Evolutionary conservation across 768 basidiomycete genomes (phyloP).

Genomic region (Cyclocybe cylindracea): DNA sequence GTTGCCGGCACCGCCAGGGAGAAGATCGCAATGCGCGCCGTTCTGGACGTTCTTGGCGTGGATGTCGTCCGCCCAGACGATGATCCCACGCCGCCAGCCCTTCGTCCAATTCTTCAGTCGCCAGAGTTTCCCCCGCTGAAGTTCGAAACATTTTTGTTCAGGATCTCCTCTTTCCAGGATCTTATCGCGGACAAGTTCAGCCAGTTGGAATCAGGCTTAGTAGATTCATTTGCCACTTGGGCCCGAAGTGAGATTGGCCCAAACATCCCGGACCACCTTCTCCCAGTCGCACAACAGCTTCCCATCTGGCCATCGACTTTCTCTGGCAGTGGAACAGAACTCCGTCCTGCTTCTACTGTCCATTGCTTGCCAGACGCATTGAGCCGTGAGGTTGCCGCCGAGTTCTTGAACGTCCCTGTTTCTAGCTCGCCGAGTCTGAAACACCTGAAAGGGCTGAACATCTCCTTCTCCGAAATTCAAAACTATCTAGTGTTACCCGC

Average conservation of each 20-base stretch:
- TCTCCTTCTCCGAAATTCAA: conserved; percentile 8
- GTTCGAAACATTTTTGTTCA: conserved; percentile 17
- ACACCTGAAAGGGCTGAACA: conserved; percentile 1
- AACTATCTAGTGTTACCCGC: conserved; percentile 9
- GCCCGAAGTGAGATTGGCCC: conserved; percentile 17
- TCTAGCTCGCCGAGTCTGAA: conserved; percentile 11
- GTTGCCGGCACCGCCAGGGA: conserved; percentile 7
- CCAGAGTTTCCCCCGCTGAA: conserved; percentile 10
- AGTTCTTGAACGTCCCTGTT: conserved; percentile 16
- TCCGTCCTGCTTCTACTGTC: conserved; percentile 16
- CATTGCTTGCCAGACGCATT: conserved; percentile 14
- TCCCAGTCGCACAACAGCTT: conserved; percentile 24
- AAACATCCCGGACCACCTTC: conserved; percentile 9
- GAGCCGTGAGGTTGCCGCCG: conserved; percentile 3
- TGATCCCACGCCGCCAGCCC: conserved; percentile 16
- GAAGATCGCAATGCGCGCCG: conserved; percentile 4
- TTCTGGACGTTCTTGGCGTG: conserved; percentile 12
- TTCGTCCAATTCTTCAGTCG: conserved; percentile 17
- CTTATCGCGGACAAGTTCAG: conserved; percentile 16
- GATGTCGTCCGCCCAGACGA: conserved; percentile 15
- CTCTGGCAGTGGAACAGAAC: conserved; percentile 8
- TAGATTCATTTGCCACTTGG: conserved; percentile 31
- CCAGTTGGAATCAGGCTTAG: conserved; percentile 15
- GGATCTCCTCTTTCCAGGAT: conserved; percentile 10
- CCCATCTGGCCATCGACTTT: conserved; percentile 33